These are phyloP conservation scores for Ormosia emarginata DNA, from an alignment of 306 rosid genomes.

Conservation along the genomic window DNA sequence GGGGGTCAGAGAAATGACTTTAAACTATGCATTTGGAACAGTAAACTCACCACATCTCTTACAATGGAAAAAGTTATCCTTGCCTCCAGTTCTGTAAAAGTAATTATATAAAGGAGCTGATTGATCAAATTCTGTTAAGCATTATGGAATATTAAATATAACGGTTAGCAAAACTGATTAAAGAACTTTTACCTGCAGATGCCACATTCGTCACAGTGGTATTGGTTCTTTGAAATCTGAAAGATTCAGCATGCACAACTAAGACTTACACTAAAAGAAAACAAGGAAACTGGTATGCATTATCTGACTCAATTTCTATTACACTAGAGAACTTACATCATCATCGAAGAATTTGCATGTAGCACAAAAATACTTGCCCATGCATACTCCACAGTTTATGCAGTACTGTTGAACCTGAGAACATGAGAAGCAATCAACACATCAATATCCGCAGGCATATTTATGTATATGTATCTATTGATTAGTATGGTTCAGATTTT, in stretches of 20 bases:
- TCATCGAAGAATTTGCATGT: slow-evolving; percentile 85
- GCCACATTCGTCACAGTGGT: slow-evolving; percentile 85
- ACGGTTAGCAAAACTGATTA: not conserved
- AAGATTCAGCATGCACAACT: not conserved
- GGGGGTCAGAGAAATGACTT: not conserved
- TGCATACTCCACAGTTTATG: slow-evolving; percentile 68
- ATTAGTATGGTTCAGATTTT: not conserved
- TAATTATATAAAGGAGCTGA: not conserved
- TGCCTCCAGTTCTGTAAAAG: slow-evolving; percentile 72
- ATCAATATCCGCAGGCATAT: not conserved
- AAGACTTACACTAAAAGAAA: not conserved
- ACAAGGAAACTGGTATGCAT: not conserved
- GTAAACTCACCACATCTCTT: slow-evolving; percentile 62
- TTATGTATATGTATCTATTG: not conserved
- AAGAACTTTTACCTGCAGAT: slow-evolving; percentile 75
- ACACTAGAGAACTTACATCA: slow-evolving; percentile 49
- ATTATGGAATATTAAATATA: not conserved
- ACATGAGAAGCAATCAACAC: not conserved
- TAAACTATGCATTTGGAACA: not conserved
- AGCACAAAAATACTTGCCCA: slow-evolving; percentile 80
- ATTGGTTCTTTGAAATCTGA: slow-evolving; percentile 72
- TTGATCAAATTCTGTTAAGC: slow-evolving; percentile 6
- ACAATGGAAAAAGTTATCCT: slow-evolving; percentile 81
- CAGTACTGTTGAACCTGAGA: slow-evolving; percentile 83
- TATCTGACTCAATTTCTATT: not conserved